Conservation (phyloP, 75 land plant genomes). For the Picea glauca region DNA sequence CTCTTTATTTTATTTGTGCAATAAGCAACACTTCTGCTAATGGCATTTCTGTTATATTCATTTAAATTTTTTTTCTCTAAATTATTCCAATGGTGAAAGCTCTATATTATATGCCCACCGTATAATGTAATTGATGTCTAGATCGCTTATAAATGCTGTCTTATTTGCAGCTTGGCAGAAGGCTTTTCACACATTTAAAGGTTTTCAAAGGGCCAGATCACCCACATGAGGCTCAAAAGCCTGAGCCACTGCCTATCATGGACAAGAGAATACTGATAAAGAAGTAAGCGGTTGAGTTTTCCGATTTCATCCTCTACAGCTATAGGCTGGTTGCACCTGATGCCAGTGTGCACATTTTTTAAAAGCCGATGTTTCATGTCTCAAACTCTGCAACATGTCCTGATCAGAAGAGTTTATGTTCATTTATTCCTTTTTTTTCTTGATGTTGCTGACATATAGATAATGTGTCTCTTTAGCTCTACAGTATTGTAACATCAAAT, state of each 20-base stretch:
- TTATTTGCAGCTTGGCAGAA: conserved; percentile 70
- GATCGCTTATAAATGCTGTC: not conserved
- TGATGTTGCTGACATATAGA: not conserved
- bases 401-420: not conserved
- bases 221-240: conserved; percentile 89
- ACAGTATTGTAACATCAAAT: not conserved
- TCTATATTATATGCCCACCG: not conserved
- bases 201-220: conserved; percentile 90
- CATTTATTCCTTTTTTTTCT: not conserved
- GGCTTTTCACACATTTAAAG: conserved; percentile 82
- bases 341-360: not conserved
- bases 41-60: not conserved
- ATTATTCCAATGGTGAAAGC: not conserved
- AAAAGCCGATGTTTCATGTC: not conserved
- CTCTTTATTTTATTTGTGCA: not conserved
- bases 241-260: conserved; percentile 69
- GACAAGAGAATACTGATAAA: conserved; percentile 78
- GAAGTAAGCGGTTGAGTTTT: conserved; percentile 19
- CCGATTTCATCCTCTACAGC: not conserved
- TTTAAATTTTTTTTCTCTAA: not conserved
- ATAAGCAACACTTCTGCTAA: not conserved
- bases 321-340: not conserved
- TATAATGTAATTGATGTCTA: conserved; percentile 1
- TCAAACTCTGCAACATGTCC: not conserved
- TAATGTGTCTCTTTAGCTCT: not conserved